Evolutionary conservation across 371 early-diverging fungal species (phyloP), one percentile per base, ranked within the genome.

Genomic region (Haplosporangium sp.): DNA sequence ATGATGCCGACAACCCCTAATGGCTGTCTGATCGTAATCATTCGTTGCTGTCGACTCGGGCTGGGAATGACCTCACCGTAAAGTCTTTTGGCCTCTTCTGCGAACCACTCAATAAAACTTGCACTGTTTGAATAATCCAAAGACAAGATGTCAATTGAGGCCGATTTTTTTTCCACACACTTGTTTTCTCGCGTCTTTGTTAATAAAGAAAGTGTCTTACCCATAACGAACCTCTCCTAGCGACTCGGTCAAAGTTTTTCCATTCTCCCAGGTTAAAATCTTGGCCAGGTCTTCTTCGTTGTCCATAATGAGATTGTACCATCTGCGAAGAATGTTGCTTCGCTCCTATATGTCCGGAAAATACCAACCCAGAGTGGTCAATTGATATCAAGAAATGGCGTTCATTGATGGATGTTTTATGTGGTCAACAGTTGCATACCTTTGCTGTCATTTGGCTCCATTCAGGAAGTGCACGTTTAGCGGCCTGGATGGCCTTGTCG

Each of bases 1-100:
- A 97, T 91, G 38, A 95, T 82, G 29, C 92, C 94, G 10, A 88
- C 92, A 16, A 95, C 94, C 57, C 97, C 97, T 16, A 96, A 85
- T 1, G 97, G 95, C 74, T 95, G 94, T 64, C 90, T 88, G 62
- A 94, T 84, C 20, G 91, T 87, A 43, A 95, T 46, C 64, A 90
- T 84, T 6, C 94, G 90, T 52, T 90, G 85, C 48, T 72, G 69
- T 29, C 76, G 74, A 21, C 70, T 73, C 41, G 86, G 87, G 16
- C 91, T 86, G 21, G 94, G 94, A 47, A 97, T 90, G 2, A 94
- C 85, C 50, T 92, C 90, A 47, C 97, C 97, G 57, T 95, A 92
- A 7, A 86, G 73, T 50, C 96, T 87, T 43, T 91, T 88, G 14
- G 94, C 92, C 74, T 96, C 96, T 66, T 95, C 95, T 29, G 93